These are phyloP conservation scores for Lachnellula subtilissima DNA, from an alignment of 2,329 filamentous ascomycete genomes.

Conservation along the genomic window DNA sequence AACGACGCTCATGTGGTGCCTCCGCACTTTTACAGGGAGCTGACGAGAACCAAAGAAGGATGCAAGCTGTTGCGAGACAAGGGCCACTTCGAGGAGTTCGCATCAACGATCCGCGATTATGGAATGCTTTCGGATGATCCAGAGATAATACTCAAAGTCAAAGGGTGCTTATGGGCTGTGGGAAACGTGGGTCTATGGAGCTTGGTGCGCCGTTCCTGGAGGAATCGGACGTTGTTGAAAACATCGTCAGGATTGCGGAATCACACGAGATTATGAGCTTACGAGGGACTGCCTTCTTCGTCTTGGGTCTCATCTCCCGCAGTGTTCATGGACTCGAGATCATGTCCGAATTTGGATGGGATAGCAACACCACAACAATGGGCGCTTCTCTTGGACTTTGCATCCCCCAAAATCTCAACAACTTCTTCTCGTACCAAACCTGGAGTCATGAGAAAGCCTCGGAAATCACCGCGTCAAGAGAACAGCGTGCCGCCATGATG, in stretches of 20 bases:
- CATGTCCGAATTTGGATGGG: conserved; percentile 85
- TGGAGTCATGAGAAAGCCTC: conserved; percentile 42
- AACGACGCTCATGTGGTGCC: conserved; percentile 55
- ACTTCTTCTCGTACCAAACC: conserved; percentile 66
- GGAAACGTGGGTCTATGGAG: conserved; percentile 97
- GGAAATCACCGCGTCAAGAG: conserved; percentile 35
- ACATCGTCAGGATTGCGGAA: conserved; percentile 85
- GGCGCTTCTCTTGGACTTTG: conserved; percentile 84
- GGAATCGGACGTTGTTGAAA: conserved; percentile 78
- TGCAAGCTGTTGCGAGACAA: conserved; percentile 87
- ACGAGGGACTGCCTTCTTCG: conserved; percentile 93
- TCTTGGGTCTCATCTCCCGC: conserved; percentile 84
- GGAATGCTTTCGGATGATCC: conserved; percentile 78
- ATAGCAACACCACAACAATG: conserved; percentile 77
- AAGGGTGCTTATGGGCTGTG: conserved; percentile 95
- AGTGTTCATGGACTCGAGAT: conserved; percentile 92
- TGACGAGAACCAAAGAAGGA: conserved; percentile 87
- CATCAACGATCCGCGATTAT: conserved; percentile 79
- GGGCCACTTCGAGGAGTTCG: conserved; percentile 94
- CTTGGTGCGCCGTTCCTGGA: conserved; percentile 92
- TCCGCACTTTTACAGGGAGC: conserved; percentile 95
- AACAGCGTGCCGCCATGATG: conserved; percentile 42
- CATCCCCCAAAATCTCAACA: conserved; percentile 72
- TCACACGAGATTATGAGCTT: conserved; percentile 85
- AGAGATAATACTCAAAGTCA: conserved; percentile 87